Conservation (phyloP, 225 moss, liverwort and hornwort species). For the Climacium dendroides region DNA sequence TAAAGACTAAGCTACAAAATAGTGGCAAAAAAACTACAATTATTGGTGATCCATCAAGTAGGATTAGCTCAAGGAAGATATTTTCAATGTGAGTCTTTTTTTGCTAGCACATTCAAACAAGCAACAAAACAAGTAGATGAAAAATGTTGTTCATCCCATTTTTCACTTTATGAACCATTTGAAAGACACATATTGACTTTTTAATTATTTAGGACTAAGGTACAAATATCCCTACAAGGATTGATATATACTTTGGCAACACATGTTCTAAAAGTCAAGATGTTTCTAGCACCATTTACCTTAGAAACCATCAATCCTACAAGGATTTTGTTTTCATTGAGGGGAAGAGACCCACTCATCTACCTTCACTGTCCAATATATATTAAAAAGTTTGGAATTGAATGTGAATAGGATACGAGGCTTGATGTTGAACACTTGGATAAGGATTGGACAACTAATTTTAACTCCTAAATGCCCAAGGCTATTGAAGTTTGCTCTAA, state of each 20-base stretch:
- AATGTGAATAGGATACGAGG: background rate
- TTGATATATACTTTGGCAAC: background rate
- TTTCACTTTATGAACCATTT: background rate
- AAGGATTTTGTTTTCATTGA: background rate
- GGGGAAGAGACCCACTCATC: background rate
- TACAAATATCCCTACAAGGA: background rate
- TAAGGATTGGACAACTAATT: background rate
- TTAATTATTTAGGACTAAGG: background rate
- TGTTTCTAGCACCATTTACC: background rate
- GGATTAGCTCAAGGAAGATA: background rate
- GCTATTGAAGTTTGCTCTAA: background rate
- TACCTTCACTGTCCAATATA: background rate
- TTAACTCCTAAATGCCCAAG: background rate
- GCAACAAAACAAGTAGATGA: background rate
- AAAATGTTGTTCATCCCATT: background rate
- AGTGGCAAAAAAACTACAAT: background rate
- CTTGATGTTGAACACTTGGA: background rate
- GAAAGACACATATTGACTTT: background rate
- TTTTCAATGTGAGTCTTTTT: background rate
- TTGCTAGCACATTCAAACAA: background rate
- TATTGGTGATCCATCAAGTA: accelerated
- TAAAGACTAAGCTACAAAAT: background rate
- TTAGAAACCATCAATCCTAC: background rate
- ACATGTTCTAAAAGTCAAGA: too few species aligned
- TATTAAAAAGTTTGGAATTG: background rate